phyloP scores from a whole-genome alignment of 177 flowering plant species.

The Vitis hybrid region DNA sequence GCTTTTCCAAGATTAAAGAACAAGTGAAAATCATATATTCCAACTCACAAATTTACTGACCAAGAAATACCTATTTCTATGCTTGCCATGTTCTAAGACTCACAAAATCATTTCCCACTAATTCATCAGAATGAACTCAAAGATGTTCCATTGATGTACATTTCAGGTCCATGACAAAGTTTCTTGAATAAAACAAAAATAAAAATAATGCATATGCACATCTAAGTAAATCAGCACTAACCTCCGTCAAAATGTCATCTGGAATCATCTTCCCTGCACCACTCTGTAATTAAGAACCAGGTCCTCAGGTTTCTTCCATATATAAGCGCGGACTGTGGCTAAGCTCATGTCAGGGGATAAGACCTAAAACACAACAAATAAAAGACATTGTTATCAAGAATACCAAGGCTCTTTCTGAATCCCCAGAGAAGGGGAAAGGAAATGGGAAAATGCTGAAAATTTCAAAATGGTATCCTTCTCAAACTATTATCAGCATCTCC shows the following conservation, averaged over 20 bases:
- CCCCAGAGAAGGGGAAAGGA: too few relatives aligned
- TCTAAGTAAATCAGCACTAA: constrained; percentile 5
- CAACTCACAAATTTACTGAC: neutral
- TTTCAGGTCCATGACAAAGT: neutral
- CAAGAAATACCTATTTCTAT: neutral
- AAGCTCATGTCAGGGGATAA: constrained; percentile 95
- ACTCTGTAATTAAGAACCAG: constrained; percentile 86
- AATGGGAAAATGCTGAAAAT: too few relatives aligned
- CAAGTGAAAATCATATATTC: neutral
- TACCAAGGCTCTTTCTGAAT: too few relatives aligned
- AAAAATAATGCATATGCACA: neutral
- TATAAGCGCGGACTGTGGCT: constrained; percentile 90
- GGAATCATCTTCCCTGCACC: constrained; percentile 52
- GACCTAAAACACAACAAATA: constrained; percentile 43
- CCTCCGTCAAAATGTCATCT: constrained; percentile 12
- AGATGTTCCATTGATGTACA: neutral
- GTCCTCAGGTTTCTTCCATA: constrained; percentile 98
- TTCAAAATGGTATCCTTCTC: too few relatives aligned
- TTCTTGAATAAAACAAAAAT: neutral
- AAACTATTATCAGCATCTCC: too few relatives aligned
- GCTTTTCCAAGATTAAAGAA: neutral
- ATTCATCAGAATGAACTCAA: neutral
- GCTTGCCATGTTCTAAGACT: neutral
- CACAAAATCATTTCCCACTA: neutral
- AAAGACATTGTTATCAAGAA: neutral